Evolutionary conservation across 2,329 filamentous ascomycete genomes (phyloP).

Genomic region (Zarea fungicola): DNA sequence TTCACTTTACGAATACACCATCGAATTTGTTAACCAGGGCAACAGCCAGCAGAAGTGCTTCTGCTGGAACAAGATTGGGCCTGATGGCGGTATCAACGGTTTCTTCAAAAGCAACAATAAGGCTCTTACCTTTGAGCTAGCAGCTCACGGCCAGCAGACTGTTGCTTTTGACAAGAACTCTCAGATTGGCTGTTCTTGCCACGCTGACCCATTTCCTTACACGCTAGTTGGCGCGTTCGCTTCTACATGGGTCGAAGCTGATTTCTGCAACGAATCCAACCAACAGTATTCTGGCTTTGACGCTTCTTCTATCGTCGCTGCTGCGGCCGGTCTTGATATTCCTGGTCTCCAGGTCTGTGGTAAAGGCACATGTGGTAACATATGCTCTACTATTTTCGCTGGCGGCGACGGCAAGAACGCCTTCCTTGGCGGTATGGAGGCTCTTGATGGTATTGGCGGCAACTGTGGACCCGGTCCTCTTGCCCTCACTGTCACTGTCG

Average conservation of each 20-base stretch:
- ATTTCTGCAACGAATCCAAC: constrained; percentile 42
- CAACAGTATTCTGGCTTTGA: constrained; percentile 46
- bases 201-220: constrained; percentile 25
- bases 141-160: constrained; percentile 30
- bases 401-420: constrained; percentile 33
- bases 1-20: constrained; percentile 39
- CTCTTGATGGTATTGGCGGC: constrained; percentile 34
- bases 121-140: constrained; percentile 37
- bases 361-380: too few relatives aligned
- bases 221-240: constrained; percentile 37
- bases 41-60: constrained; percentile 32
- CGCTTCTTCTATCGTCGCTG: constrained; percentile 43
- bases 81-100: constrained; percentile 38
- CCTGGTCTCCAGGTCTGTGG: constrained; percentile 35
- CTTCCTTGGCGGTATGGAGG: constrained; percentile 33
- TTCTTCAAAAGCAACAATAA: constrained; percentile 41
- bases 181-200: constrained; percentile 45
- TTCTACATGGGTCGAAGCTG: constrained; percentile 46
- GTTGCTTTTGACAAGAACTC: constrained; percentile 42
- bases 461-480: constrained; percentile 29
- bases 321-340: constrained; percentile 25
- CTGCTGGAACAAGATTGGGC: constrained; percentile 51
- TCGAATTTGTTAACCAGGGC: constrained; percentile 36
- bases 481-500: constrained; percentile 28
- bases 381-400: constrained; percentile 37